phyloP scores from a whole-genome alignment of 2,329 filamentous ascomycete genomes.

The Fusarium ramigenum region DNA sequence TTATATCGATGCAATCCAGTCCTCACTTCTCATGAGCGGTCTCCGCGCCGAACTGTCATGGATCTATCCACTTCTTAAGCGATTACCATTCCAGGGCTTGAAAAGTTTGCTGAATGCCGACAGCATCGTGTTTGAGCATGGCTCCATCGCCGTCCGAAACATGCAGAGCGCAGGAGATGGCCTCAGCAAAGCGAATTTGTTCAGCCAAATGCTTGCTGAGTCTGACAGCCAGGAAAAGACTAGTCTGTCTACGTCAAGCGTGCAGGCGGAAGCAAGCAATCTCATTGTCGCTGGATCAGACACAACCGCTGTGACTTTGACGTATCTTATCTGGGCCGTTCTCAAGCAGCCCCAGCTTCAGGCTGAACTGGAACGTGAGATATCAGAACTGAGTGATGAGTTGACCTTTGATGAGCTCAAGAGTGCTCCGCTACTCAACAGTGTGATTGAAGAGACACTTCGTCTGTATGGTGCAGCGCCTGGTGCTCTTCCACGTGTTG shows the following conservation, averaged over 20 bases:
- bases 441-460: slow-evolving; percentile 21
- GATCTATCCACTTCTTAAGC: neutral
- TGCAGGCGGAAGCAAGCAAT: neutral
- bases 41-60: neutral
- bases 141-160: neutral
- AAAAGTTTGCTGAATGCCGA: neutral
- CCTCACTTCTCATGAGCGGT: neutral
- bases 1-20: neutral
- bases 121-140: neutral
- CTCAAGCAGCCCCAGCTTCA: slow-evolving; percentile 2
- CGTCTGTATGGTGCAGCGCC: slow-evolving; percentile 27
- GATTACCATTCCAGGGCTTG: fast-evolving
- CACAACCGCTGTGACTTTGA: slow-evolving; percentile 17
- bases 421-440: slow-evolving; percentile 2
- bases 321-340: slow-evolving; percentile 25
- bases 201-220: neutral
- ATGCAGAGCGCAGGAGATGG: neutral
- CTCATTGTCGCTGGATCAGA: slow-evolving; percentile 24
- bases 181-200: neutral
- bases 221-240: slow-evolving; percentile 2
- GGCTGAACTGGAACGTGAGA: neutral
- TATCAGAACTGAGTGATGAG: neutral
- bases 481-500: slow-evolving; percentile 4
- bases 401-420: neutral
- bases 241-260: fast-evolving